Conservation (phyloP, 495 filamentous ascomycete genomes). For the Penicillium soppii region DNA sequence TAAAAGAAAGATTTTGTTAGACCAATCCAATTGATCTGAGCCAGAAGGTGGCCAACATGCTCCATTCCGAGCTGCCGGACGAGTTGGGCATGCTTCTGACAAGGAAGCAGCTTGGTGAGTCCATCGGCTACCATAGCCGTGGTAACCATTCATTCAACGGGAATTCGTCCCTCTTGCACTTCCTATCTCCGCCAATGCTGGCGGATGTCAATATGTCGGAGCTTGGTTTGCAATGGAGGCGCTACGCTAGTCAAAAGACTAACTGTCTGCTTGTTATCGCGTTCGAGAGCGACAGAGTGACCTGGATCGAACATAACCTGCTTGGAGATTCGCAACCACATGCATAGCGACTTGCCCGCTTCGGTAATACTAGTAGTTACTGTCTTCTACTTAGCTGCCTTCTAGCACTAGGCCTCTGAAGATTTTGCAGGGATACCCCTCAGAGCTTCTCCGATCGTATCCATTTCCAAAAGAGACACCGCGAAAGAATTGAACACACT, state of each 20-base stretch:
- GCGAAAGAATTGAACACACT: slow-evolving; percentile 3
- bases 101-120: slow-evolving; percentile 13
- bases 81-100: not conserved
- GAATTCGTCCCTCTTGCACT: not conserved
- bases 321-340: slow-evolving; percentile 4
- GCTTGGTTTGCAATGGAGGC: slow-evolving; percentile 11
- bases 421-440: slow-evolving; percentile 15
- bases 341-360: slow-evolving; percentile 1
- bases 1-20: no score
- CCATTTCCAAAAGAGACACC: slow-evolving; percentile 22
- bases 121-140: slow-evolving; percentile 11
- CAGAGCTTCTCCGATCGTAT: slow-evolving; percentile 13
- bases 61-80: no score
- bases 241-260: not conserved
- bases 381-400: slow-evolving; percentile 18
- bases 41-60: no score
- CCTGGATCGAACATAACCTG: not conserved
- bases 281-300: not conserved
- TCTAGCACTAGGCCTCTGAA: slow-evolving; percentile 22
- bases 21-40: no score
- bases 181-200: slow-evolving; percentile 15
- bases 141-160: slow-evolving; percentile 3
- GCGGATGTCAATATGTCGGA: slow-evolving; percentile 19
- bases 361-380: slow-evolving; percentile 21
- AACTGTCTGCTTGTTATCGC: not conserved